Base-by-base conservation (phyloP, 306 rosid genomes). In the Pterocarpus santalinus region DNA sequence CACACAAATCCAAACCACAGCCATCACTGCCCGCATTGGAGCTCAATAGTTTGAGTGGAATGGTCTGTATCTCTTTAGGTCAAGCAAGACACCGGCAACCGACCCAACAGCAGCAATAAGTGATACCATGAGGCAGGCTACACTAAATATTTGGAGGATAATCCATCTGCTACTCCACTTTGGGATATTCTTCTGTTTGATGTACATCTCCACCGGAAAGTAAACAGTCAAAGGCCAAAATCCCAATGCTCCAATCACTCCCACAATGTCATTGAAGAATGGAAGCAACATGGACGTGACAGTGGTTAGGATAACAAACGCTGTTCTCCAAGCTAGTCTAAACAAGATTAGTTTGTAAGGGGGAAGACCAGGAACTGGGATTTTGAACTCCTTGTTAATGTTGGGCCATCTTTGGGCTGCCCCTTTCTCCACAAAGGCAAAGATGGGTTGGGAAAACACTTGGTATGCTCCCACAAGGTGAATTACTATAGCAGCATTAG, bases 381-480 rank as follows among this genome's bases (percentile, higher is more conserved):
- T 80, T 71, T 83, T 75, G 52, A 84, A 51, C 80, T 92, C 94
- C 44, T 64, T 86, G 6, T 70, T 60, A 67, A 79, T 84, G 67
- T 77, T 72, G 28, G 95, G 83, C 90, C 83, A 90, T 72, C 69
- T 92, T 61, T 70, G 51, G 17, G 79, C 52, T 2, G 85, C 86
- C 9, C 9, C 5, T 85, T 85, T 90, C 84, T 94, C 98, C 52
- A 89, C 49, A 80, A 92, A 92, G 51, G 94, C 94, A 43, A 84
- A 94, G 35, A 94, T 86, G 35, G 98, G 98, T 65, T 94, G 98
- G 17, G 91, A 51, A 58, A 78, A 90, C 16, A 94, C 97, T 87
- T 92, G 98, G 90, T 94, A 94, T 41, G 97, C 95, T 47, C 97
- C 98, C 33, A 92, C 87, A 10, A 94, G 94, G 65, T 94, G 98